Base-by-base conservation (phyloP, 1,284 basidiomycete species). In the Sporisorium graminicola region DNA sequence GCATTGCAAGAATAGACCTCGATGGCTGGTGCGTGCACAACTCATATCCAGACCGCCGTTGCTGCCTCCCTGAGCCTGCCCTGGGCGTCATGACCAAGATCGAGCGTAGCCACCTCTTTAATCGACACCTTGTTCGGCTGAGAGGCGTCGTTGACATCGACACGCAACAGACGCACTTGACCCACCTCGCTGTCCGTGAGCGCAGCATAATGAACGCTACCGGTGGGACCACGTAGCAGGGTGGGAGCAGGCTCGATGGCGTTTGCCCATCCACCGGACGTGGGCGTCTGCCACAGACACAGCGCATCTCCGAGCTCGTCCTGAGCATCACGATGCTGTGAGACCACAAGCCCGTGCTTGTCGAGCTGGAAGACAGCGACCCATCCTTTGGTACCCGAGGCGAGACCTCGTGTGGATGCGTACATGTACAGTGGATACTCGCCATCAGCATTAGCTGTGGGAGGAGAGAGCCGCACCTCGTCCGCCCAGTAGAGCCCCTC, bases 201-300 rank as follows among this genome's bases (percentile, higher is more conserved):
- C 5, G 79, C 84, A 35, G 86, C 74, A 49, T 77, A 87, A 9
- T 82, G 79, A 0, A 73, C 78, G 0, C 60, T 37, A 3, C 60
- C 74, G 8, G 20, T 55, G 12, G 59, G 50, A 1, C 73, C 74
- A 27, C 65, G 50, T 14, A 81, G 70, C 1, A 65, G 31, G 10
- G 65, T 69, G 20, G 86, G 85, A 31, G 84, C 84, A 0, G 85
- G 82, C 54, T 86, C 83, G 31, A 87, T 86, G 0, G 86, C 86
- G 62, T 87, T 87, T 1, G 87, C 87, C 86, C 86, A 87, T 2
- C 87, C 87, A n/a, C 87, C 87, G 3, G 76, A 81, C 0, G 86
- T 87, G 2, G 83, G 80, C 2, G 86, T 87, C 63, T 86, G 74
- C 76, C 81, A 81, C 13, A 85, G 50, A 10, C 64, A 74, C 20